Base-by-base conservation (phyloP, 2,329 filamentous ascomycete species). In the Byssoonygena ceratinophila region DNA sequence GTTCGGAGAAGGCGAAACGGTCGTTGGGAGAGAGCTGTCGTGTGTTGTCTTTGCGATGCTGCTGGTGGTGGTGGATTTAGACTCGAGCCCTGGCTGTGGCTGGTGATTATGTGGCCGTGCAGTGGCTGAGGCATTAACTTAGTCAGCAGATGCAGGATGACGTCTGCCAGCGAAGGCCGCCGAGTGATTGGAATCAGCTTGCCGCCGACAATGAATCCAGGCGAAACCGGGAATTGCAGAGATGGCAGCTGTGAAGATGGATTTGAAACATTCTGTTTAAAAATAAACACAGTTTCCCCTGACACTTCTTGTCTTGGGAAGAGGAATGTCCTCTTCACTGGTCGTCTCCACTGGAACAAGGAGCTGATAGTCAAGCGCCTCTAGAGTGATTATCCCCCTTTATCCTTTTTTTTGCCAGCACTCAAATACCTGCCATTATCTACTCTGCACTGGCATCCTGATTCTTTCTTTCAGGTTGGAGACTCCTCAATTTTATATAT, bases 131-230 rank as follows among this genome's bases (percentile, higher is more conserved):
- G 40, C 2, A 9, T 4, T 4, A 12, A 8, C 36, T 46, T 34
- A 46, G 44, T 34, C 44, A 46, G 44, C 44, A 22, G 2, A 3
- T 25, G 20, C 31, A 16, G 20, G 22, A 48, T 48, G 46, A 48
- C 46, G 46, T 48, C 31, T 7, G 4, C 27, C 9, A 37, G 34
- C 34, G 14, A 34, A n/a, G 5, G 8, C 18, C 11, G 3, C 5
- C 9, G 11, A 14, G 43, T 32, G 43, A 47, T 47, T 47, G 45
- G 45, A 16, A 39, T 25, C 45, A 47, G 32, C 45, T 49, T 49
- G 46, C 46, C 46, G 46, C 46, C 46, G 16, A 8, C 31, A 22
- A n/a, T 49, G 36, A 49, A 49, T n/a, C 46, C 25, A 31, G 6
- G 37, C 4, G 14, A 41, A 37, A 32, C 46, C n/a, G 12, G 46